A percentile compares a stretch with the other conserved stretches of the same genome.
Evolutionary conservation across 495 filamentous ascomycete genomes (phyloP).

Genomic region (Haplographium delicatum): DNA sequence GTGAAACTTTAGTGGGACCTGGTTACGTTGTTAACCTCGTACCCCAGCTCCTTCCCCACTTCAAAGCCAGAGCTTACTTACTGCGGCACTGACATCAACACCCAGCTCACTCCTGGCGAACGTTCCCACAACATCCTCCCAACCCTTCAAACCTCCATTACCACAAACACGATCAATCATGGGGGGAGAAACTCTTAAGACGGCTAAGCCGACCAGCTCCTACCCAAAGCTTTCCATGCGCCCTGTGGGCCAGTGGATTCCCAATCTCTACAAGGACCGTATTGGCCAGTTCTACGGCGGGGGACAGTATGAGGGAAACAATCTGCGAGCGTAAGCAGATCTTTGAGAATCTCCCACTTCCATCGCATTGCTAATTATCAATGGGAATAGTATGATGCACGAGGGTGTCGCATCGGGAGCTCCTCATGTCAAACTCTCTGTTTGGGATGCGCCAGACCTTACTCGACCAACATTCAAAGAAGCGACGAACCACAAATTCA

Average conservation of each 20-base stretch:
- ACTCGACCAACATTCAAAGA: conserved; percentile 85
- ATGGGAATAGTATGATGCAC: conserved; percentile 59
- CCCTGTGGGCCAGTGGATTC: conserved; percentile 75
- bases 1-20: neutral
- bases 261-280: conserved; percentile 79
- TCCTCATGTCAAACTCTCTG: conserved; percentile 76
- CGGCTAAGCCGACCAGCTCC: conserved; percentile 27
- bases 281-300: conserved; percentile 70
- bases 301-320: conserved; percentile 77
- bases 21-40: neutral
- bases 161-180: conserved; percentile 26
- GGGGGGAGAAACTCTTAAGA: conserved; percentile 35
- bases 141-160: conserved; percentile 7
- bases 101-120: neutral
- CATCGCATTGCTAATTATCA: conserved; percentile 1
- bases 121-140: conserved; percentile 13
- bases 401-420: conserved; percentile 67
- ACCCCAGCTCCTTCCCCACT: neutral
- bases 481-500: conserved; percentile 75
- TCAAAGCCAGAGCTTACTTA: neutral
- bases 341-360: neutral
- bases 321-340: conserved; percentile 55
- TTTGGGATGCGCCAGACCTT: conserved; percentile 77
- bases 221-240: conserved; percentile 43
- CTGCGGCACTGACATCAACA: conserved; percentile 14